phyloP scores from a whole-genome alignment of 2,329 filamentous ascomycete species.

The Colletotrichum sansevieriae region DNA sequence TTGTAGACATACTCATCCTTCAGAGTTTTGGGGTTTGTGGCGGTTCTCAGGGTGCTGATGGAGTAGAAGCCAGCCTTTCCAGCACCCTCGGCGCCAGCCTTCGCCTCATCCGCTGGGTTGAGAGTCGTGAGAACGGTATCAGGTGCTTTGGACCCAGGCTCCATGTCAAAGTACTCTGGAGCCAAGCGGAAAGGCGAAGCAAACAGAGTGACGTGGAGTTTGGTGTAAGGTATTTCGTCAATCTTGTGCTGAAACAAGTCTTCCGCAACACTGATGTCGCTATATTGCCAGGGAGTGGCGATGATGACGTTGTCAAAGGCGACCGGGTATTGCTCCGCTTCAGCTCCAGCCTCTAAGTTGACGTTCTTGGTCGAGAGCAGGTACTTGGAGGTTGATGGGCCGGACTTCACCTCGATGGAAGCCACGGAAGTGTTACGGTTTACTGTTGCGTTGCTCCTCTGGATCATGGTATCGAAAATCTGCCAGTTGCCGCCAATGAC shows the following conservation, averaged over 20 bases:
- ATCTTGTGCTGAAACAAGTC: constrained; percentile 77
- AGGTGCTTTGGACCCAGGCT: constrained; percentile 70
- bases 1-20: constrained; percentile 72
- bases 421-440: constrained; percentile 77
- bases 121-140: constrained; percentile 87
- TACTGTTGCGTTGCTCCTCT: constrained; percentile 71
- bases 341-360: constrained; percentile 39
- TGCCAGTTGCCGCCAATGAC: constrained; percentile 92
- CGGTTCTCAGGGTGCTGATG: constrained; percentile 78
- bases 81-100: constrained; percentile 67
- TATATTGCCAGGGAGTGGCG: constrained; percentile 86
- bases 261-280: constrained; percentile 74
- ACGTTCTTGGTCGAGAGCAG: constrained; percentile 55
- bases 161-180: constrained; percentile 78
- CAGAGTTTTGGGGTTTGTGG: constrained; percentile 70
- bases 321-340: constrained; percentile 59
- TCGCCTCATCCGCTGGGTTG: constrained; percentile 66
- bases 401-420: constrained; percentile 64
- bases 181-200: constrained; percentile 81
- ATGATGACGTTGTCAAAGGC: constrained; percentile 85
- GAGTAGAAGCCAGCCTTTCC: constrained; percentile 87
- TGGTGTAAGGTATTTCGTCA: constrained; percentile 86
- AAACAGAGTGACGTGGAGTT: constrained; percentile 91
- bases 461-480: constrained; percentile 89
- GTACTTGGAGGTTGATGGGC: constrained; percentile 59